Evolutionary conservation across 768 basidiomycete genomes (phyloP).

Genomic region (Nevesoporus exiguus): DNA sequence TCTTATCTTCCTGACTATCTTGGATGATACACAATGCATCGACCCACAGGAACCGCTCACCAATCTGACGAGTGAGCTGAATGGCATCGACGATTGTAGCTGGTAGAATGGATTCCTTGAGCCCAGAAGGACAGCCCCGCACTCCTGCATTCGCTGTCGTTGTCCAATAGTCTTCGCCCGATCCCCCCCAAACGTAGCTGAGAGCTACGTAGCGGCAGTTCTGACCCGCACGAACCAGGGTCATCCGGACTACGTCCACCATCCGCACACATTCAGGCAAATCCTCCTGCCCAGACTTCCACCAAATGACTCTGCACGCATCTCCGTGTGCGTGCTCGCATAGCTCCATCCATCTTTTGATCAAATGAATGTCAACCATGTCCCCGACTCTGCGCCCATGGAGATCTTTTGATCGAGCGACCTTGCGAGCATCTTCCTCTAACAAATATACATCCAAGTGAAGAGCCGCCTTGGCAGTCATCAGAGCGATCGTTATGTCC

Average conservation of each 20-base stretch:
- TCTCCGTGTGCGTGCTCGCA: conserved; percentile 19
- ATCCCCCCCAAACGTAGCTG: conserved; percentile 19
- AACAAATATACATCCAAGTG: conserved; percentile 17
- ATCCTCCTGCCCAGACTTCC: conserved; percentile 2
- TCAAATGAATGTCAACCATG: conserved; percentile 3
- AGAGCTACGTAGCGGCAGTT: conserved; percentile 15
- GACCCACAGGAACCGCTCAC: conserved; percentile 25
- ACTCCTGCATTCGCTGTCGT: not conserved
- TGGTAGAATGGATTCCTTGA: not conserved
- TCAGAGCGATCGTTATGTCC: not conserved
- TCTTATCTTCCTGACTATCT: conserved; percentile 20
- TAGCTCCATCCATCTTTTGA: conserved; percentile 17
- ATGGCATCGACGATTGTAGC: conserved; percentile 23
- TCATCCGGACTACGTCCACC: conserved; percentile 14
- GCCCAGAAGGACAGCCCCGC: conserved; percentile 1
- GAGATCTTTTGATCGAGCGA: conserved; percentile 13
- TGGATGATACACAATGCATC: conserved; percentile 26
- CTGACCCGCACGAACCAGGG: conserved; percentile 3
- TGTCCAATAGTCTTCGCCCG: conserved; percentile 8
- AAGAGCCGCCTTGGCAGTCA: not conserved
- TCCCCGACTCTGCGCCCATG: conserved; percentile 21
- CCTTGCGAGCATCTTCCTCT: conserved; percentile 15
- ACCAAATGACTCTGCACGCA: conserved; percentile 7
- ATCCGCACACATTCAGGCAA: conserved; percentile 13
- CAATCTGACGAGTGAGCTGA: conserved; percentile 10